Evolutionary conservation across 106 monocot species (phyloP), one percentile per base, ranked within the genome.

Genomic region (Triglochin maritima): DNA sequence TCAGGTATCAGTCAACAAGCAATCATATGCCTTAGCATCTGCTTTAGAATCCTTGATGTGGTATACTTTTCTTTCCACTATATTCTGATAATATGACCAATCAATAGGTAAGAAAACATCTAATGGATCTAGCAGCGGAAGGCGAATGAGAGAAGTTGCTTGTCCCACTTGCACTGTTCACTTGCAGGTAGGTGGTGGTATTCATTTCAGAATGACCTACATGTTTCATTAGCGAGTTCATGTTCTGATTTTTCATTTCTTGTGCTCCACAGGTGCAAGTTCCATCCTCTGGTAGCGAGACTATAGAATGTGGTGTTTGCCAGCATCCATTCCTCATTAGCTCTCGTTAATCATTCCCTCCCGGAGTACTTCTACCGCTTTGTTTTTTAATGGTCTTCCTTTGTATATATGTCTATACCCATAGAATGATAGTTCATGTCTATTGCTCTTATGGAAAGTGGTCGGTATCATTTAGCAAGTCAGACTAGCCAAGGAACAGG

Each of bases 121-220:
- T 46, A 76, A 68, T 64, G 70, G 66, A 44, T 87, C 89, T 55
- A 1, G 29, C 29, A 29, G 29, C 1, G 83, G 85, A 52, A 81
- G 47, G 76, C 65, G 76, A 61, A 90, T 88, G 88, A 70, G 85
- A 68, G 90, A 96, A 69, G 90, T 96, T 71, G 95, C 87, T 5
- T 96, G 95, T 58, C 95, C 90, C 16, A 80, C 66, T 14, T 98
- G 96, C 80, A 98, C 96, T 2, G 91, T 90, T 29, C 90, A 90
- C 68, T 76, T 95, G n/a, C 90, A 95, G 90, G 94, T 95, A 17
- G 52, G 14, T 41, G 65, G 1, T 68, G 4, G 44, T n/a, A n/a
- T n/a, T 4, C 29, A 52, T 52, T 8, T 6, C 11, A 8, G 52
- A 8, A 52, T 52, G 52, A 52, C 11, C 7, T 11, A 11, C 53